phyloP scores from a whole-genome alignment of 352 stramenopile genomes.

The Globisporangium iwayamae region DNA sequence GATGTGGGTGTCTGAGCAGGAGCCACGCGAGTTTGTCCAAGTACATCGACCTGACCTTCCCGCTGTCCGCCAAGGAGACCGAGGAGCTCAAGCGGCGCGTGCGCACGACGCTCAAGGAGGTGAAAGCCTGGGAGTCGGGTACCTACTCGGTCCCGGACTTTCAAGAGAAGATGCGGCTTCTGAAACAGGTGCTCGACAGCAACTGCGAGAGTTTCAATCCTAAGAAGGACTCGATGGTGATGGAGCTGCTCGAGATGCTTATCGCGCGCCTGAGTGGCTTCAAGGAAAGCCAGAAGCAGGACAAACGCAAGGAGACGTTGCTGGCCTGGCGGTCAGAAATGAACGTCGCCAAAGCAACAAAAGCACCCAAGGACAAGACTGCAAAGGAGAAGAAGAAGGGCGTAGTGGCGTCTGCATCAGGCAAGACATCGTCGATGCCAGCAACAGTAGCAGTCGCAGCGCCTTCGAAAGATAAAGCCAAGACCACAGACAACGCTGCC shows the following conservation, averaged over 20 bases:
- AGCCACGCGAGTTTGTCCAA: constrained; percentile 14
- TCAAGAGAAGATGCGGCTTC: constrained; percentile 15
- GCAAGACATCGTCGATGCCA: background rate
- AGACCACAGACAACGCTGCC: background rate
- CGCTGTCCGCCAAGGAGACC: constrained; percentile 12
- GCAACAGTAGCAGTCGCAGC: background rate
- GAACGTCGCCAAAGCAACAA: constrained; percentile 3
- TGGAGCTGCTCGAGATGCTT: constrained; percentile 15
- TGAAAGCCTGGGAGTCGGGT: constrained; percentile 11
- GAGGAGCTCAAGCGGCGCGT: constrained; percentile 17
- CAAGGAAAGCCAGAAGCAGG: constrained; percentile 16
- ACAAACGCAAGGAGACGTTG: constrained; percentile 16
- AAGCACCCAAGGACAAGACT: background rate
- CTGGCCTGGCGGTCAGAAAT: constrained; percentile 13
- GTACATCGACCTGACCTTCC: constrained; percentile 18
- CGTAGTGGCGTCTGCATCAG: background rate
- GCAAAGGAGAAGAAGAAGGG: constrained; percentile 4
- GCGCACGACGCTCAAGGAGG: constrained; percentile 10
- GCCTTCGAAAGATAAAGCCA: background rate
- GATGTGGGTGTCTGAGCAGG: constrained; percentile 3
- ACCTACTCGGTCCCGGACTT: constrained; percentile 18
- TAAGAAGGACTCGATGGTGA: constrained; percentile 10
- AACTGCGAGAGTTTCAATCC: constrained; percentile 15
- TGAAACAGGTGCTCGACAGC: constrained; percentile 13
- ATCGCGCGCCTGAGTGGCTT: constrained; percentile 9